Evolutionary conservation across 805 yeast species (phyloP).

Genomic region (Tetrapisispora arboricola): DNA sequence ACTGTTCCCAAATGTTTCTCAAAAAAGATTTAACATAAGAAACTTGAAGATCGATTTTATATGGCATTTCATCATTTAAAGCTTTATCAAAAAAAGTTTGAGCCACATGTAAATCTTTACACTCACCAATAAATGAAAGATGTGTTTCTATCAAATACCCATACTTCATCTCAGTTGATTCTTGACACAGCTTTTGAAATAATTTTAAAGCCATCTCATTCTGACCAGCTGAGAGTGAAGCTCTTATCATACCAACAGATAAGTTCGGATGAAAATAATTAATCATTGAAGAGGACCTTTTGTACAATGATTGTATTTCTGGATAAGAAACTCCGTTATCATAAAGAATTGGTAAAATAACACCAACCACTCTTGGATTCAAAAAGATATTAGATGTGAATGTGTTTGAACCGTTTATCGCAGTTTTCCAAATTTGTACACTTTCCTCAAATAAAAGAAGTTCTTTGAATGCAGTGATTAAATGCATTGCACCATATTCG

Average conservation of each 20-base stretch:
- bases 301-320: constrained; percentile 45
- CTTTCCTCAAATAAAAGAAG: constrained; percentile 49
- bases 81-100: constrained; percentile 63
- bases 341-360: constrained; percentile 53
- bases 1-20: constrained; percentile 44
- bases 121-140: constrained; percentile 61
- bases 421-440: constrained; percentile 53
- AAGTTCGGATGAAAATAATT: constrained; percentile 32
- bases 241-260: constrained; percentile 57
- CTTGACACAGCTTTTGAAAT: constrained; percentile 44
- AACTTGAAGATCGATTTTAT: constrained; percentile 54
- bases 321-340: constrained; percentile 46
- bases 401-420: constrained; percentile 7
- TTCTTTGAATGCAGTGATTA: constrained; percentile 47
- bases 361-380: constrained; percentile 52
- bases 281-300: constrained; percentile 26
- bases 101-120: constrained; percentile 58
- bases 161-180: constrained; percentile 6
- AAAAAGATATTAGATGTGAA: constrained; percentile 32
- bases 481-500: constrained; percentile 42
- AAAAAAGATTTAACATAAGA: constrained; percentile 54
- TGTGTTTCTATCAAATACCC: constrained; percentile 58
- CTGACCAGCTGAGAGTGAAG: constrained; percentile 52
- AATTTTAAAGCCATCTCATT: constrained; percentile 50
- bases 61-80: constrained; percentile 55